These are phyloP conservation scores for Phytopythium oedochilum DNA, from an alignment of 352 stramenopile species.

Conservation along the genomic window DNA sequence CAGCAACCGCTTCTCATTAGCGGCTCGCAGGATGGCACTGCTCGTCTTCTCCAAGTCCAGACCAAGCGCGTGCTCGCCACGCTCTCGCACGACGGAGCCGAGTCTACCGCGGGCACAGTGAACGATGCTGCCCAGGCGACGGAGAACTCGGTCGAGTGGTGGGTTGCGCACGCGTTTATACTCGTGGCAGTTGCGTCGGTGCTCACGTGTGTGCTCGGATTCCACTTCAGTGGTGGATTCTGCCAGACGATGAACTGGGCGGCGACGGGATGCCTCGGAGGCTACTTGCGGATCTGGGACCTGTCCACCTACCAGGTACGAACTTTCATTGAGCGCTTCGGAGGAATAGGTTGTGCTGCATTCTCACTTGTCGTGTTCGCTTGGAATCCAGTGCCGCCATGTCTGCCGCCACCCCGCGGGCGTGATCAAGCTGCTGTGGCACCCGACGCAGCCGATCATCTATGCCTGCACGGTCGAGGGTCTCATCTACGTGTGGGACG, in stretches of 20 bases:
- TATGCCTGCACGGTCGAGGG: constrained; percentile 88
- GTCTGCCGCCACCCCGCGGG: constrained; percentile 82
- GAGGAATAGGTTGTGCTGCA: background rate
- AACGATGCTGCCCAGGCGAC: constrained; percentile 44
- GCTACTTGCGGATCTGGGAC: constrained; percentile 96
- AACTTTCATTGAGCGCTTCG: background rate
- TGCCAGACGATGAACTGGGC: constrained; percentile 93
- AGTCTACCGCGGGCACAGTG: constrained; percentile 39
- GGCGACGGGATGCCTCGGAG: constrained; percentile 93
- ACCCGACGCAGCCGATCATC: constrained; percentile 80
- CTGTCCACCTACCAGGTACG: constrained; percentile 78
- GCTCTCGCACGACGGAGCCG: constrained; percentile 67
- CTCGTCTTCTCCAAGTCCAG: constrained; percentile 91
- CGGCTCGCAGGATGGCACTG: constrained; percentile 92
- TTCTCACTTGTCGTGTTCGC: constrained; percentile 2
- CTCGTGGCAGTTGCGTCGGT: background rate
- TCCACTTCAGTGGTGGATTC: constrained; percentile 85
- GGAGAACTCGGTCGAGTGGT: constrained; percentile 88
- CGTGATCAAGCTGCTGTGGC: constrained; percentile 91
- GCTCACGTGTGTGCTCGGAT: background rate
- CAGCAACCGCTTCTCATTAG: constrained; percentile 91
- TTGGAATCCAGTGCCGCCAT: constrained; percentile 67
- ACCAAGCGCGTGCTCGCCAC: constrained; percentile 93
- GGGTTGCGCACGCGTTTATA: constrained; percentile 7
- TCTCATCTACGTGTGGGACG: constrained; percentile 90